phyloP scores from a whole-genome alignment of 2,329 filamentous ascomycete species.

The Fusarium sp. region DNA sequence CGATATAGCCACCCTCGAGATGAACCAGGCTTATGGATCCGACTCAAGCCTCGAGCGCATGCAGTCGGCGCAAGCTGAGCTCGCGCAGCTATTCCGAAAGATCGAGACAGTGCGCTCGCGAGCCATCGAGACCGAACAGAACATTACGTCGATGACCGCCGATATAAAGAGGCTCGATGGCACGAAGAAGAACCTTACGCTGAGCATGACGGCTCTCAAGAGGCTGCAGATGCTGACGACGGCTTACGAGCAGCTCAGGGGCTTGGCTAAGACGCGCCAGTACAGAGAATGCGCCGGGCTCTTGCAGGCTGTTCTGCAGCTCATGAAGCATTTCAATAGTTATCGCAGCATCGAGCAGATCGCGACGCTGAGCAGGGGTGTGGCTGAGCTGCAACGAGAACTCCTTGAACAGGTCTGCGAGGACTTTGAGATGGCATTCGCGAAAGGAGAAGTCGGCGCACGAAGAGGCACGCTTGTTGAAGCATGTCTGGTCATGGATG shows the following conservation, averaged over 20 bases:
- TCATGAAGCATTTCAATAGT: slow-evolving; percentile 98
- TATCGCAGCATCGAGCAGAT: slow-evolving; percentile 99
- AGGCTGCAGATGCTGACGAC: slow-evolving; percentile 98
- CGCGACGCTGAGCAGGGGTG: slow-evolving; percentile 89
- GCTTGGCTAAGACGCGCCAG: slow-evolving; percentile 85
- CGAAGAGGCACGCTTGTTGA: slow-evolving; percentile 81
- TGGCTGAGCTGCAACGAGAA: slow-evolving; percentile 92
- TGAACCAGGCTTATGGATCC: slow-evolving; percentile 85
- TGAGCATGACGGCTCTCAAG: slow-evolving; percentile 98
- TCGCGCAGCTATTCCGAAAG: slow-evolving; percentile 90
- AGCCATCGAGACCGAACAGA: slow-evolving; percentile 91
- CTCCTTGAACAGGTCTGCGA: slow-evolving; percentile 98
- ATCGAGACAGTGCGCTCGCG: slow-evolving; percentile 93
- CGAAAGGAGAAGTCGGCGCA: slow-evolving; percentile 82
- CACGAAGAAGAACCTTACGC: slow-evolving; percentile 94
- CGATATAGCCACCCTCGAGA: slow-evolving; percentile 79
- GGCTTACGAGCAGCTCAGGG: slow-evolving; percentile 95
- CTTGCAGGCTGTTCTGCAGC: slow-evolving; percentile 93
- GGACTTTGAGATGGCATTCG: slow-evolving; percentile 96
- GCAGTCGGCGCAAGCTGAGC: slow-evolving; percentile 88
- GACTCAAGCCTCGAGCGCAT: slow-evolving; percentile 91
- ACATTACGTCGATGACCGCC: slow-evolving; percentile 98
- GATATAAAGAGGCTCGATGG: slow-evolving; percentile 98
- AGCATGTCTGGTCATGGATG: slow-evolving; percentile 94
- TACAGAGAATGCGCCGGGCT: slow-evolving; percentile 96